Conservation (phyloP, 805 yeast genomes). For the Lipomyces anomalus region DNA sequence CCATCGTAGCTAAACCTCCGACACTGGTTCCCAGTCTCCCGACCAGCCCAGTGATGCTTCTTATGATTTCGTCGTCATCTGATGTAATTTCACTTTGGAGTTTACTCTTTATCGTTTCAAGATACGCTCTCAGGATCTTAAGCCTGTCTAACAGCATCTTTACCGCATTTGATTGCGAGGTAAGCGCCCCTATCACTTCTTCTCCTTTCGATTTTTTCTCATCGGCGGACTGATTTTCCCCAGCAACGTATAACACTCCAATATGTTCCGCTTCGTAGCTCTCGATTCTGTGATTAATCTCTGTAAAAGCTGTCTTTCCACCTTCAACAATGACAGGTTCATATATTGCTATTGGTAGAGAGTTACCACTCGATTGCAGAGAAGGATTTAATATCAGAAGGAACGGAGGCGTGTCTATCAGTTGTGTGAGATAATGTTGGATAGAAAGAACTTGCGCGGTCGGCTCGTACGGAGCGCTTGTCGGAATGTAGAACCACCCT, state of each 20-base stretch:
- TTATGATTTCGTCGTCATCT: conserved; percentile 22
- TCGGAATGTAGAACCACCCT: conserved; percentile 33
- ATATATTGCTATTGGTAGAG: conserved; percentile 17
- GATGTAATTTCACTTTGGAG: conserved; percentile 11
- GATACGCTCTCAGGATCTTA: conserved; percentile 21
- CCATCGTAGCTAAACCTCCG: conserved; percentile 5
- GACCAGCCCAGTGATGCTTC: conserved; percentile 23
- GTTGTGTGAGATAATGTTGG: conserved; percentile 13
- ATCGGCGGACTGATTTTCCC: conserved; percentile 7
- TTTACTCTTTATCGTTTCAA: conserved; percentile 16
- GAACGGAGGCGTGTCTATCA: conserved; percentile 21
- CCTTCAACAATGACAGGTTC: conserved; percentile 14
- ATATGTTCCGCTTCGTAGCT: conserved; percentile 22
- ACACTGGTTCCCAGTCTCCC: conserved; percentile 18
- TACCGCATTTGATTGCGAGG: conserved; percentile 27
- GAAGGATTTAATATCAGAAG: conserved; percentile 13
- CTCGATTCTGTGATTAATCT: conserved; percentile 16
- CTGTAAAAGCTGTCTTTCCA: conserved; percentile 15
- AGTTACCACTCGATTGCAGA: background rate
- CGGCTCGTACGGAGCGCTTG: conserved; percentile 24
- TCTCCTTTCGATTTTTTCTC: background rate
- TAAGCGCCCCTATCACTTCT: background rate
- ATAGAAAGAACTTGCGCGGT: conserved; percentile 11
- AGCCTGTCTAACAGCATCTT: conserved; percentile 26
- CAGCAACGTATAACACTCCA: conserved; percentile 22